Evolutionary conservation across 2,329 filamentous ascomycete species (phyloP), one percentile per base, ranked within the genome.

Genomic region (Neonectria punicea): DNA sequence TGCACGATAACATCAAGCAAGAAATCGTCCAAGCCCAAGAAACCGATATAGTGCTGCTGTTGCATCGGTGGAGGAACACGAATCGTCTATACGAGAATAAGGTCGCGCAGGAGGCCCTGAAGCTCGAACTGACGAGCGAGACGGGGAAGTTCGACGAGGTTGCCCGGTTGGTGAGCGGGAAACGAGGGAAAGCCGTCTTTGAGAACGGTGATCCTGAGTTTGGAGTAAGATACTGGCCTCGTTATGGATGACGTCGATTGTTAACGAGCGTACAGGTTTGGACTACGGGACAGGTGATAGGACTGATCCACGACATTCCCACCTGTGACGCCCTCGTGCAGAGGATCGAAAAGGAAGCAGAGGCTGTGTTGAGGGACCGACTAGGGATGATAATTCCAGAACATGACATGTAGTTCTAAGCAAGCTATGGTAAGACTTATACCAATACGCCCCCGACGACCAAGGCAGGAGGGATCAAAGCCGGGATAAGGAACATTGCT

Each of bases 201-300:
- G 77, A 94, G 69, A 97, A 94, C 66, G 96, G 96, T 18, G 96
- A 99, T 77, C 88, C 92, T 58, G 92, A 99, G 75, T 93, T 89
- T 77, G 96, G 96, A 58, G 94, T 94, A 86, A 84, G 90, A 89
- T 49, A 44, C 43, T 5, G 1, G n/a, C 59, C 5, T n/a, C 6
- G 10, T 25, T 55, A 39, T 14, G 43, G 22, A 28, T 63, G 63
- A 11, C n/a, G 9, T 50, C 32, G 1, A 4, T 32, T 67, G 5
- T 63, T 73, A 46, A 70, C 70, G 53, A 20, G 16, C 68, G 57
- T 4, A 63, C 73, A 95, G 92, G 92, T 98, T 41, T 98, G 96
- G 96, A 98, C 96, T 18, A 94, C 95, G 10, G 96, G 96, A 9
- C 95, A 98, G 79, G 95, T 98, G 70, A 97, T 99, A 70, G 93